Base-by-base conservation (phyloP, 1,139 yeast species). In the Trichomonascaceae sp. region DNA sequence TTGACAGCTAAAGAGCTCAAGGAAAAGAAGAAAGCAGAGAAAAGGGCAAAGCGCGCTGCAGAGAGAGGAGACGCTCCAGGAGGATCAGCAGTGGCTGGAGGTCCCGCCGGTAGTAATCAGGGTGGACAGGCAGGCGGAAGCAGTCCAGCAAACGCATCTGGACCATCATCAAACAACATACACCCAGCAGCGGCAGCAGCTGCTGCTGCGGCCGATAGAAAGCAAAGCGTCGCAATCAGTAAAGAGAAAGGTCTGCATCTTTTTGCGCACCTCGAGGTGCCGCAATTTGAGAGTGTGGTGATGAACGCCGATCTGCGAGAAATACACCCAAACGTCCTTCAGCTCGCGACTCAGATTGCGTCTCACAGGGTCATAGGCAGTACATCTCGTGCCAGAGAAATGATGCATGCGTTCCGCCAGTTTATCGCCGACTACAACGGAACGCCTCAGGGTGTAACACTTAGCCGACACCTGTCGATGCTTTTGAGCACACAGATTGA, bases 401-500 rank as follows among this genome's bases (percentile, higher is more conserved):
- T 89, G 93, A 63, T 92, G 55, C 71, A 71, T 42, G 89, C 87
- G 5, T 92, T 92, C 59, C 77, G 81, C 53, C 68, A 64, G 28
- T 92, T 89, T 16, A 82, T 92, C 34, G 52, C 57, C 28, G 93
- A 84, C 47, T 92, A 89, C 53, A 60, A 67, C 37, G 23, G 23
- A 6, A 85, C 97, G 0, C 98, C 98, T 3, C 71, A 67, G 29
- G 87, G 82, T 38, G 79, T 92, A 11, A 77, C 93, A 1, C 65
- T 92, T 45, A 75, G 89, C 26, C 74, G 99, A 61, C 82, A 87
- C 57, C 67, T 92, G 48, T 85, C 96, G 0, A 76, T 79, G 17
- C 89, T 85, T 52, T 65, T 92, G 42, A 76, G 93, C n/a, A 85
- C 80, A 49, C 99, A 92, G 57, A 92, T 92, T 44, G 98, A 89